A percentile compares a stretch with the other conserved stretches of the same genome.
Evolutionary conservation across 192 early-diverging fungal species (phyloP).

Genomic region (Coemansia sp.): DNA sequence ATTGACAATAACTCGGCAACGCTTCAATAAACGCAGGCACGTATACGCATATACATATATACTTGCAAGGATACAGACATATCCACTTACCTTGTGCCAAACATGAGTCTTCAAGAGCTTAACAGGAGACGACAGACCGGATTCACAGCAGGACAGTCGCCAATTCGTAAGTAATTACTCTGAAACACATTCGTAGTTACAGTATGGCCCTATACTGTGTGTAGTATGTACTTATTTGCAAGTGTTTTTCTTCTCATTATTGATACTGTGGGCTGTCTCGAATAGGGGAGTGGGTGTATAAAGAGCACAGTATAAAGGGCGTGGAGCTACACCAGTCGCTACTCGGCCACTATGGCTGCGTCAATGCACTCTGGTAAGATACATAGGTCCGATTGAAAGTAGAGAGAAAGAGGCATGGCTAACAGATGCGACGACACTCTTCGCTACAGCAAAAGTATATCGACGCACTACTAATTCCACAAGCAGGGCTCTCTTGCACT

Average conservation of each 20-base stretch:
- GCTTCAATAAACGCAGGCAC: not conserved
- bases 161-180: conserved; percentile 17
- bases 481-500: too few relatives aligned
- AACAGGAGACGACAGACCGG: conserved; percentile 9
- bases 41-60: not conserved
- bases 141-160: not conserved
- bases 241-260: too few relatives aligned
- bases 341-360: conserved; percentile 39
- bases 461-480: too few relatives aligned
- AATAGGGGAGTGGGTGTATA: conserved; percentile 30
- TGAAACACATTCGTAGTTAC: too few relatives aligned
- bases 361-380: conserved; percentile 39
- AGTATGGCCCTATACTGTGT: too few relatives aligned
- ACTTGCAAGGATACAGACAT: not conserved
- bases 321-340: conserved; percentile 34
- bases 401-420: too few relatives aligned
- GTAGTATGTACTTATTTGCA: too few relatives aligned
- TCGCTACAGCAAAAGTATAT: too few relatives aligned
- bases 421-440: too few relatives aligned
- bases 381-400: not conserved
- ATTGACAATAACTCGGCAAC: too few relatives aligned
- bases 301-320: conserved; percentile 7
- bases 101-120: conserved; percentile 9
- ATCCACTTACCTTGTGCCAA: not conserved
- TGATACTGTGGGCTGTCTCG: too few relatives aligned